A percentile compares a stretch with the other conserved stretches of the same genome.
Evolutionary conservation across 148 eudicot species (phyloP).

Genomic region (Tetragonia tetragonoides): DNA sequence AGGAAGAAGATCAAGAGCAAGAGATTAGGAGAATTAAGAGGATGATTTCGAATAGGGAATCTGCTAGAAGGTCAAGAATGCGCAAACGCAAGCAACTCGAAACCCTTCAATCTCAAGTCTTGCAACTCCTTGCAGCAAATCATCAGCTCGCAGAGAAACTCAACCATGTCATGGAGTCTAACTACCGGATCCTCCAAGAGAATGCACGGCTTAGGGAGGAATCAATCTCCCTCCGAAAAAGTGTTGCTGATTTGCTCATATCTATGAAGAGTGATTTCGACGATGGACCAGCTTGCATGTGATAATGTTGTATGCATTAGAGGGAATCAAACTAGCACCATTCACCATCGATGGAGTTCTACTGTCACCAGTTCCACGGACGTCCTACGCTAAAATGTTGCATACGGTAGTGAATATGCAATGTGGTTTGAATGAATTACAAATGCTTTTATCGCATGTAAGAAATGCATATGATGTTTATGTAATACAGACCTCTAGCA

Average conservation of each 20-base stretch:
- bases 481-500: too few species aligned
- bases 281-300: neutral
- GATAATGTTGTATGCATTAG: conserved; percentile 2
- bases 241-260: conserved; percentile 25
- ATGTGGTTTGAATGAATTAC: conserved; percentile 4
- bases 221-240: conserved; percentile 27
- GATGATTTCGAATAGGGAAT: conserved; percentile 43
- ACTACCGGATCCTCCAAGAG: conserved; percentile 40
- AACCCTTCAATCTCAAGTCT: conserved; percentile 32
- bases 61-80: conserved; percentile 45
- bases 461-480: too few species aligned
- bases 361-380: conserved; percentile 13
- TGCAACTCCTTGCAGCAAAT: conserved; percentile 33
- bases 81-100: conserved; percentile 40
- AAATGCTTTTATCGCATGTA: neutral
- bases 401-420: neutral
- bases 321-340: neutral
- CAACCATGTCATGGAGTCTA: conserved; percentile 36
- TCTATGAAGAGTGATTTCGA: conserved; percentile 29
- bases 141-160: conserved; percentile 43
- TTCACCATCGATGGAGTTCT: neutral
- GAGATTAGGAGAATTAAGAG: conserved; percentile 30
- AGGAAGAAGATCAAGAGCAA: conserved; percentile 24
- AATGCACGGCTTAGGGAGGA: conserved; percentile 37
- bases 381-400: neutral